Conservation (phyloP, 2,329 filamentous ascomycete species). For the Teratosphaeriaceae sp. region DNA sequence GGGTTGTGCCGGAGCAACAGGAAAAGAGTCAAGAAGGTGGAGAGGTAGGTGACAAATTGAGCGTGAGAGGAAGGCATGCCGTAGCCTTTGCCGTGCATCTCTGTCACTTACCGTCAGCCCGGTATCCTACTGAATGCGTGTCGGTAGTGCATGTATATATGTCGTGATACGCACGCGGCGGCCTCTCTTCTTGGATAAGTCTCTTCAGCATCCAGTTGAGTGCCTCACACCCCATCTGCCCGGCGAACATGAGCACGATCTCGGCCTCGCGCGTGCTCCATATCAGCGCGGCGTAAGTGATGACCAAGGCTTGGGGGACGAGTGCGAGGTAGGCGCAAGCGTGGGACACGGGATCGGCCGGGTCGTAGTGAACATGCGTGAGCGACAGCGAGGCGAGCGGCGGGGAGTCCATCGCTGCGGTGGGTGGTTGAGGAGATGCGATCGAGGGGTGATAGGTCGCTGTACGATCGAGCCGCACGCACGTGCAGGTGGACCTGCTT, state of each 20-base stretch:
- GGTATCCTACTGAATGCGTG: too few species aligned
- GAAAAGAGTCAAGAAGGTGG: constrained; percentile 76
- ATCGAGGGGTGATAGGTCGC: background rate
- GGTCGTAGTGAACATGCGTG: constrained; percentile 97
- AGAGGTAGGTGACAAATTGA: constrained; percentile 91
- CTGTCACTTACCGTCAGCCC: constrained; percentile 30
- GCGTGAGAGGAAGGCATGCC: constrained; percentile 96
- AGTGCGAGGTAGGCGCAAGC: constrained; percentile 91
- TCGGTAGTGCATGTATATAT: background rate
- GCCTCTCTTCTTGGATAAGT: constrained; percentile 85
- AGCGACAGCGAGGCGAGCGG: constrained; percentile 84
- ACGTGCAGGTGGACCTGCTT: background rate
- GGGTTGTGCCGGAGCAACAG: constrained; percentile 72
- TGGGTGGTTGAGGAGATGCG: background rate
- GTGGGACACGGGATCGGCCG: constrained; percentile 75
- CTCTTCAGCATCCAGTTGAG: constrained; percentile 87
- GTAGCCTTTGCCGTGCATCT: constrained; percentile 82
- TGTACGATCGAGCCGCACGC: background rate
- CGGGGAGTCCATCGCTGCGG: constrained; percentile 37
- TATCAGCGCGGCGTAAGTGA: constrained; percentile 83
- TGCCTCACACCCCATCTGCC: constrained; percentile 86
- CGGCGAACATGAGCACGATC: constrained; percentile 80
- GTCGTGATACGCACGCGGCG: constrained; percentile 54
- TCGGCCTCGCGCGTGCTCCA: constrained; percentile 90
- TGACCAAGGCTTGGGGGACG: constrained; percentile 81